Evolutionary conservation across 2,329 filamentous ascomycete genomes (phyloP).

Genomic region (Diplodia seriata): DNA sequence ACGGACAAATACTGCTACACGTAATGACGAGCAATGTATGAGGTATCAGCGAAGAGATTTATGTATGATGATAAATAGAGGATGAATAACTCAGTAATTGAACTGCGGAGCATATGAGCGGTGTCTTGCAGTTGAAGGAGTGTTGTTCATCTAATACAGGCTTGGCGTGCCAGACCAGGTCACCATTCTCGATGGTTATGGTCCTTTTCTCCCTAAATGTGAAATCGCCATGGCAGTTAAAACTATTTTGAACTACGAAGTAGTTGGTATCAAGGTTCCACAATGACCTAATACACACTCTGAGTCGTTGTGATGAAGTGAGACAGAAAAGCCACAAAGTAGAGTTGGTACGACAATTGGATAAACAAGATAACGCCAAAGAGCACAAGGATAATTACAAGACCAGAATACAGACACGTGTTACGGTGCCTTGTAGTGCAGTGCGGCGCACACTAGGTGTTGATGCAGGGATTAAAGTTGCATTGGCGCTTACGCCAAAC

Average conservation of each 20-base stretch:
- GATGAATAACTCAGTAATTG: too few species aligned
- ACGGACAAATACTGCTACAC: too few species aligned
- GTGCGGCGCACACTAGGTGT: not conserved
- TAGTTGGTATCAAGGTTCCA: not conserved
- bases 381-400: not conserved
- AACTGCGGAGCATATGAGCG: too few species aligned
- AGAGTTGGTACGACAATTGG: not conserved
- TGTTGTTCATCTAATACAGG: not conserved
- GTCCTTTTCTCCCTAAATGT: too few species aligned
- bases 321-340: not conserved
- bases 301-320: not conserved
- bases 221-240: too few species aligned
- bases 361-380: not conserved
- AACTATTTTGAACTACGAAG: too few species aligned
- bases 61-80: too few species aligned
- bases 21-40: not conserved
- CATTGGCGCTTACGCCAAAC: slow-evolving; percentile 14
- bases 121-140: too few species aligned
- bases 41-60: too few species aligned
- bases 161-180: not conserved
- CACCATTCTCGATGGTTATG: too few species aligned
- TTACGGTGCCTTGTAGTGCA: not conserved
- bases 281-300: too few species aligned
- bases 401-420: not conserved
- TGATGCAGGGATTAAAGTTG: not conserved